A percentile compares a stretch with the other conserved stretches of the same genome.
Evolutionary conservation across 441 rosid species (phyloP).

Genomic region (Gossypium schwendimanii): DNA sequence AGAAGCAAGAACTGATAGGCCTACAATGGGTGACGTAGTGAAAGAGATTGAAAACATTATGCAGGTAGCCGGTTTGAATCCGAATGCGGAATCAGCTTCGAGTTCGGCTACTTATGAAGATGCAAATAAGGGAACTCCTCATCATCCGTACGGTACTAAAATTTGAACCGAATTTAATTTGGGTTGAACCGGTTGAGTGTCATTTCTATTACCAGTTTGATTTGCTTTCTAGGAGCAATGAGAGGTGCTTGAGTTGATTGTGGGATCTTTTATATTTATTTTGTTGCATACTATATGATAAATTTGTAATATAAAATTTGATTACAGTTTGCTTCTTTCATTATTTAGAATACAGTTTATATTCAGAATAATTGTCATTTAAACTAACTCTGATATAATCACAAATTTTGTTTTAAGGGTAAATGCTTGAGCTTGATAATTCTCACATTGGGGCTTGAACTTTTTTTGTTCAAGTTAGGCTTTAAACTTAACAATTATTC

Average conservation of each 20-base stretch:
- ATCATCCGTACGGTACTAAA: conserved; percentile 33
- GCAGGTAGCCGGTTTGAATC: conserved; percentile 56
- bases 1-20: conserved; percentile 53
- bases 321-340: not conserved
- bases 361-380: no score
- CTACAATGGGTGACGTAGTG: conserved; percentile 66
- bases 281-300: not conserved
- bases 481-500: no score
- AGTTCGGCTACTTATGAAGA: conserved; percentile 42
- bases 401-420: no score
- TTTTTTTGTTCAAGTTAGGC: no score
- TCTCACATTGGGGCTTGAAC: no score
- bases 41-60: conserved; percentile 71
- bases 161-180: not conserved
- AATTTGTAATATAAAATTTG: not conserved
- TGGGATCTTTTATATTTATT: not conserved
- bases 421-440: no score
- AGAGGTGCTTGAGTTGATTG: not conserved
- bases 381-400: not conserved
- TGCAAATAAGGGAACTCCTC: conserved; percentile 19
- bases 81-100: conserved; percentile 50
- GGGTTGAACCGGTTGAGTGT: not conserved
- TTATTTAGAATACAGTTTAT: not conserved
- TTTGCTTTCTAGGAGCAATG: not conserved
- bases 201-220: not conserved